Evolutionary conservation across 2,329 filamentous ascomycete species (phyloP), one percentile per base, ranked within the genome.

Genomic region (Colletotrichum coccodes): DNA sequence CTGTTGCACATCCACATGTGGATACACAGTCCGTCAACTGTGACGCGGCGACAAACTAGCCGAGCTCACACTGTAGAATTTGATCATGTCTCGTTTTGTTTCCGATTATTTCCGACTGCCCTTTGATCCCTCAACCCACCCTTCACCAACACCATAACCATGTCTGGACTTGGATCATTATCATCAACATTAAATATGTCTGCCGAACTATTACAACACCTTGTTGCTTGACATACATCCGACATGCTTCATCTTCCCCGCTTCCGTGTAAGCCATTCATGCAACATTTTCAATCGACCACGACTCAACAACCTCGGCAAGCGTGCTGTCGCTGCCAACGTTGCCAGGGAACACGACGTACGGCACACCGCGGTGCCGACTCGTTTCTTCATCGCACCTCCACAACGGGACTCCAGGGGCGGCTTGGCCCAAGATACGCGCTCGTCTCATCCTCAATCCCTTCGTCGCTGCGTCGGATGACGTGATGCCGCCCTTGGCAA

Each of bases 401-500:
- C 88, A 90, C 1, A 90, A 78, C 0, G 88, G 87, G 9, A 90
- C 86, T 1, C 87, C 87, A 0, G 86, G 80, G 0, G 86, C 86
- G 1, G 87, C 87, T 71, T 90, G 87, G 0, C 88, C 87, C 1
- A 89, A 78, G 44, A 90, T 83, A 70, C 78, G 82, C 5, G 87
- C 87, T 32, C 83, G 79, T 74, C 85, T 86, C 76, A 90, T 85
- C 18, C 78, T 79, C 14, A 90, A 72, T 0, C 85, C 86, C 60
- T 89, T 89, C 0, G 85, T 89, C 0, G 87, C 87, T 72, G 86
- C 85, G 58, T 90, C 87, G 0, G 86, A 88, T 0, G 84, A 87
- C 0, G 88, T 90, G 49, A 90, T 90, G 11, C 87, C 87, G 0
- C 88, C 87, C 75, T 87, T 90, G 0, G 87, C 86, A 73, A 90